Base-by-base conservation (phyloP, 2,329 filamentous ascomycete genomes). In the Fusarium hainanense region DNA sequence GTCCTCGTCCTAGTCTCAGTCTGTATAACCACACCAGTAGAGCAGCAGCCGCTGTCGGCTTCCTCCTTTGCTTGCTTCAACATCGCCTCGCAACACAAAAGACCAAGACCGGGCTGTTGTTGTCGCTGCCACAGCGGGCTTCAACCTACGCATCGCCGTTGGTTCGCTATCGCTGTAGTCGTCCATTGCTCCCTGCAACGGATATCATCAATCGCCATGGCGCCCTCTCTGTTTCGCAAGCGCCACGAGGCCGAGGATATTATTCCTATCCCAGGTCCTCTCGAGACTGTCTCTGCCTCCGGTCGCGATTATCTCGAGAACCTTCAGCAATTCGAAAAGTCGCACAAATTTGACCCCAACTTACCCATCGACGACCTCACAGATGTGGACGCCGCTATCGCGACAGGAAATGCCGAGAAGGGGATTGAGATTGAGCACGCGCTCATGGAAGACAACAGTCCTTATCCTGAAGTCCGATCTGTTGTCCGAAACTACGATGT, bases 391-490 rank as follows among this genome's bases (percentile, higher is more conserved):
- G 82, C 85, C 46, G 88, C 85, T 28, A 82, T 89, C 47, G 79
- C 83, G 43, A 84, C 83, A 3, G 82, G 84, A 62, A 86, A 89
- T 77, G 81, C 84, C 68, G 86, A 85, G 71, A 85, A 87, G 76
- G 86, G 86, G 57, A 78, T 86, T 51, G 83, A 85, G 63, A 84
- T 90, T 69, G 86, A 89, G 72, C 84, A 86, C 70, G 85, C 87
- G 48, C 79, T 87, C 61, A 82, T 89, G 73, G 84, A 90, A 75
- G 88, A 91, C 60, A 88, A 91, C 76, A 91, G 89, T 49, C 89
- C 89, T 4, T 91, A 91, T 74, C 87, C 88, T 40, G 89, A 91
- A 80, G 89, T 91, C 57, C 87, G 89, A 70, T 87, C 89, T 27
- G 87, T 89, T 20, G 89, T 91, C 20, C 82, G 87, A 64, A 91